A percentile compares a stretch with the other conserved stretches of the same genome.
Conservation (phyloP, 2,329 filamentous ascomycete species). For the Aureobasidium zeae region DNA sequence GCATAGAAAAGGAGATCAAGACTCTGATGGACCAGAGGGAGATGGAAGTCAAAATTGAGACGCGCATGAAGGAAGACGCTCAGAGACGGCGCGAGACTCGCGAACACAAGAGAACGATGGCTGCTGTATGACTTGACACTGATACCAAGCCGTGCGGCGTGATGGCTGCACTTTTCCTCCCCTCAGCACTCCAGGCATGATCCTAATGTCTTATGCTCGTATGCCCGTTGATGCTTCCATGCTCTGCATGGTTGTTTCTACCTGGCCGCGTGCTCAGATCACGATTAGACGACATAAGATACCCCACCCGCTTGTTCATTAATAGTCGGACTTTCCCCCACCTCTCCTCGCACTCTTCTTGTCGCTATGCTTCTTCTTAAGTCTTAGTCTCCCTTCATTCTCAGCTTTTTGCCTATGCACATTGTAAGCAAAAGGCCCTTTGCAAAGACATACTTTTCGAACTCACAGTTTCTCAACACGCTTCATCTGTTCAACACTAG, state of each 20-base stretch:
- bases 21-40: slow-evolving; percentile 36
- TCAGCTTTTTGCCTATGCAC: slow-evolving; percentile 30
- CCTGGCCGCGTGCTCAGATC: no score
- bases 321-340: slow-evolving; percentile 26
- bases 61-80: slow-evolving; percentile 33
- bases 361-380: slow-evolving; percentile 52
- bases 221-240: no score
- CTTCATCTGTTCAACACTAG: slow-evolving; percentile 45
- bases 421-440: neutral
- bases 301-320: slow-evolving; percentile 19
- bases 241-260: no score
- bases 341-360: slow-evolving; percentile 50
- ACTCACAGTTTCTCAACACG: slow-evolving; percentile 47
- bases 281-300: no score
- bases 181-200: no score
- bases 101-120: slow-evolving; percentile 23
- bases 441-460: neutral
- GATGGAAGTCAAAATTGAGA: slow-evolving; percentile 37
- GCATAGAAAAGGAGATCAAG: slow-evolving; percentile 35
- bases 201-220: no score
- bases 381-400: slow-evolving; percentile 48
- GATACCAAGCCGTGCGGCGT: no score
- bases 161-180: no score
- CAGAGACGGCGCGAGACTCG: slow-evolving; percentile 29
- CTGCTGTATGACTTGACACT: slow-evolving; percentile 1